Percentiles rank a stretch among this genome's conserved stretches.
Conservation (phyloP, 768 basidiomycete species). For the Pulveroboletus frians region DNA sequence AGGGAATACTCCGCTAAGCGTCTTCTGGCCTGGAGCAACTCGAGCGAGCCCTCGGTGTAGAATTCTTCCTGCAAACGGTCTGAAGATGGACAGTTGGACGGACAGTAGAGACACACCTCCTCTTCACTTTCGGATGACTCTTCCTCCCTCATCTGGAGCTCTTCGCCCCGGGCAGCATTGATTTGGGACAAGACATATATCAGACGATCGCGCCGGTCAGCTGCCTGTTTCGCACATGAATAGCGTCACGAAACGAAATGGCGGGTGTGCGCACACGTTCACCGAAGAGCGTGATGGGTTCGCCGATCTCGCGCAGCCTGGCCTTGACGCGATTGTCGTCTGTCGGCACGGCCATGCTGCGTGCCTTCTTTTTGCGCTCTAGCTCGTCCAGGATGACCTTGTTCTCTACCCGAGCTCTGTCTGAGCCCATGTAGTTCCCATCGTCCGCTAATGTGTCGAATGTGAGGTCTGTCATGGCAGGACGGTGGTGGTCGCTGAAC, state of each 20-base stretch:
- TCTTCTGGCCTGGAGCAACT: constrained; percentile 79
- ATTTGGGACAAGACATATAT: constrained; percentile 95
- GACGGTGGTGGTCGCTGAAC: neutral
- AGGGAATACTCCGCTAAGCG: constrained; percentile 91
- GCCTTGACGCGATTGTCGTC: constrained; percentile 92
- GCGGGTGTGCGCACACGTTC: constrained; percentile 72
- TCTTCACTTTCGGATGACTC: constrained; percentile 69
- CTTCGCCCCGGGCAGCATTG: constrained; percentile 80
- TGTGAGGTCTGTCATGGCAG: constrained; percentile 65
- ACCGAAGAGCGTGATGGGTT: constrained; percentile 96
- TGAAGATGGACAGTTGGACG: neutral
- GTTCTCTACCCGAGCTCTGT: constrained; percentile 74
- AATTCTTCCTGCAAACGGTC: constrained; percentile 71
- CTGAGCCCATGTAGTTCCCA: constrained; percentile 68
- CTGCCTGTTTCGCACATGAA: constrained; percentile 54
- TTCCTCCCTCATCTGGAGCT: constrained; percentile 67
- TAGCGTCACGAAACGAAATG: constrained; percentile 1
- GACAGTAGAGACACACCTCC: constrained; percentile 44
- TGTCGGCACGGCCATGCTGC: constrained; percentile 92
- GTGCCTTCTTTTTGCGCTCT: constrained; percentile 95
- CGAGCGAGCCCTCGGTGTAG: constrained; percentile 86
- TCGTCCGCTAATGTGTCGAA: constrained; percentile 75
- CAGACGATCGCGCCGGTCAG: constrained; percentile 92
- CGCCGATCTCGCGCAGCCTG: constrained; percentile 85
- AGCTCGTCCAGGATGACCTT: constrained; percentile 89